Percentiles rank a stretch among this genome's conserved stretches.
phyloP scores from a whole-genome alignment of 2,329 filamentous ascomycete species.

The Sporothrix globosa region DNA sequence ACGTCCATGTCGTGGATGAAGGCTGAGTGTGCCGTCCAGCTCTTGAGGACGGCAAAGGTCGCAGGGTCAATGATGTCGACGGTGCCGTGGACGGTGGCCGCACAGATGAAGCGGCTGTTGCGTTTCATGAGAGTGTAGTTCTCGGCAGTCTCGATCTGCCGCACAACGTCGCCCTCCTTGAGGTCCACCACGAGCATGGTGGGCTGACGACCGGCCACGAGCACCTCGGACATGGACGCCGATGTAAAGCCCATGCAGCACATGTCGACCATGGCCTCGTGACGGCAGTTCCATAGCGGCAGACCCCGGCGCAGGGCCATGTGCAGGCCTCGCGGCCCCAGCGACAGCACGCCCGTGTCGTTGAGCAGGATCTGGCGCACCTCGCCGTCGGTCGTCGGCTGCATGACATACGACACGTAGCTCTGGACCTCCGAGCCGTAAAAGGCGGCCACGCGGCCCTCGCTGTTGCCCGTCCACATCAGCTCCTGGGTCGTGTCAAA shows the following conservation, averaged over 20 bases:
- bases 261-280: conserved; percentile 75
- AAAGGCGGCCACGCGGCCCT: conserved; percentile 86
- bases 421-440: conserved; percentile 80
- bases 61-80: conserved; percentile 85
- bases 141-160: conserved; percentile 57
- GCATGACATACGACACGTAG: conserved; percentile 88
- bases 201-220: conserved; percentile 85
- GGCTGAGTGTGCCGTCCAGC: conserved; percentile 87
- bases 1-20: conserved; percentile 97
- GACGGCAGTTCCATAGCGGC: conserved; percentile 80
- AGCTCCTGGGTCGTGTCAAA: conserved; percentile 91
- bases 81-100: conserved; percentile 78
- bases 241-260: conserved; percentile 95
- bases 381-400: conserved; percentile 71
- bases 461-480: conserved; percentile 71
- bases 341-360: conserved; percentile 84
- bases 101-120: conserved; percentile 80
- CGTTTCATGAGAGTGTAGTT: conserved; percentile 93
- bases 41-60: conserved; percentile 76
- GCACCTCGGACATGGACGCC: conserved; percentile 77
- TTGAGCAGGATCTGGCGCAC: conserved; percentile 90
- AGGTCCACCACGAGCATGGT: conserved; percentile 78
- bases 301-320: conserved; percentile 82
- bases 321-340: conserved; percentile 82
- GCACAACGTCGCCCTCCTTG: conserved; percentile 70